phyloP scores from a whole-genome alignment of 2,329 filamentous ascomycete genomes.

The Fusarium concolor region DNA sequence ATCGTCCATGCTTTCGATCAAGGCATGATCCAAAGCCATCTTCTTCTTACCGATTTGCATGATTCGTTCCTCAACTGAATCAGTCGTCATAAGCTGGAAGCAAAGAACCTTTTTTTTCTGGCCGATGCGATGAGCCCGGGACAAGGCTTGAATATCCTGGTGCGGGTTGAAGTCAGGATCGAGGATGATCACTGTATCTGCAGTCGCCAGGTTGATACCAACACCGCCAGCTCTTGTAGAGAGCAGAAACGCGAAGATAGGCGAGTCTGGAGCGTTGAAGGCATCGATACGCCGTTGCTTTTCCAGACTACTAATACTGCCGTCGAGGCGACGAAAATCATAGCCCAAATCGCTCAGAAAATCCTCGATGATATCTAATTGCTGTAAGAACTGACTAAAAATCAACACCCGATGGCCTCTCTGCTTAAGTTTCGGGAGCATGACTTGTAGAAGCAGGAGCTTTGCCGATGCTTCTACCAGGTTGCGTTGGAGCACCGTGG shows the following conservation, averaged over 20 bases:
- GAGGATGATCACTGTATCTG: conserved; percentile 97
- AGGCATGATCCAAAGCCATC: conserved; percentile 92
- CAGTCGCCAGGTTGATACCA: conserved; percentile 96
- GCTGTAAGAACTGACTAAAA: conserved; percentile 93
- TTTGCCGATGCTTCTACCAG: conserved; percentile 93
- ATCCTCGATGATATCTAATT: conserved; percentile 91
- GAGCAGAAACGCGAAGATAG: conserved; percentile 88
- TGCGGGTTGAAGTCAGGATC: conserved; percentile 98
- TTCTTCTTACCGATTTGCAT: conserved; percentile 96
- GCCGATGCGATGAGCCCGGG: conserved; percentile 93
- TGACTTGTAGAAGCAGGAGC: conserved; percentile 82
- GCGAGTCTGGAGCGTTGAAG: conserved; percentile 87
- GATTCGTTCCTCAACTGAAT: conserved; percentile 93
- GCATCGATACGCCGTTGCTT: conserved; percentile 96
- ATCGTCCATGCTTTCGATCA: conserved; percentile 91
- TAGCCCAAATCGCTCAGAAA: conserved; percentile 83
- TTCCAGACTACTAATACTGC: conserved; percentile 80
- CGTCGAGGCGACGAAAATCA: conserved; percentile 84
- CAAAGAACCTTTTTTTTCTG: conserved; percentile 96
- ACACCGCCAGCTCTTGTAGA: conserved; percentile 96
- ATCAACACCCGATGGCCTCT: conserved; percentile 91
- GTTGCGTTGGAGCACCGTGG: conserved; percentile 76
- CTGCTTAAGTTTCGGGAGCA: conserved; percentile 88
- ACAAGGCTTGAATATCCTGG: conserved; percentile 95
- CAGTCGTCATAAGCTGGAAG: conserved; percentile 92